These are phyloP conservation scores for Ceratobasidium sp. DNA, from an alignment of 1,284 basidiomycete genomes.

Conservation along the genomic window DNA sequence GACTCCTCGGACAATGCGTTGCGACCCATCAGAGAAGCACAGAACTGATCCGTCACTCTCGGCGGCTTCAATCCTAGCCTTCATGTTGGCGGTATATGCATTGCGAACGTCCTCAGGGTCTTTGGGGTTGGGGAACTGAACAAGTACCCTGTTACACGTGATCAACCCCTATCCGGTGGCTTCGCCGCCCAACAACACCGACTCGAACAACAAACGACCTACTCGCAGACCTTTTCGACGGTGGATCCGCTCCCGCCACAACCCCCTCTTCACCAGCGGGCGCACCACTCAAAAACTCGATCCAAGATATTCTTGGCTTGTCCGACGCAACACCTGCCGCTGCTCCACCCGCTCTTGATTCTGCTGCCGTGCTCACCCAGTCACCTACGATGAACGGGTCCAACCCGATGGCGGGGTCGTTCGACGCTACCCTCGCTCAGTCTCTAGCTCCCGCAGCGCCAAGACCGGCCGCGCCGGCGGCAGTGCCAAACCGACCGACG, in stretches of 20 bases:
- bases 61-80: no score
- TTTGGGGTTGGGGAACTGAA: no score
- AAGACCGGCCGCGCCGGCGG: constrained; percentile 69
- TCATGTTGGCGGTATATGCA: no score
- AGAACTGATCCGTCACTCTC: no score
- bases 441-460: constrained; percentile 58
- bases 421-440: constrained; percentile 49
- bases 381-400: constrained; percentile 22
- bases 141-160: constrained; percentile 27
- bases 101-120: no score
- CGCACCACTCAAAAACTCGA: constrained; percentile 66
- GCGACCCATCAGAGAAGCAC: no score
- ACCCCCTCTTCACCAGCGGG: constrained; percentile 59
- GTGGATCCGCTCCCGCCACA: constrained; percentile 59
- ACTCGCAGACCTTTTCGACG: constrained; percentile 94
- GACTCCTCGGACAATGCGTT: no score
- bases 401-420: constrained; percentile 45
- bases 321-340: constrained; percentile 69
- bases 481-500: constrained; percentile 10
- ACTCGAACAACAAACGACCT: constrained; percentile 87
- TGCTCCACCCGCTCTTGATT: constrained; percentile 54
- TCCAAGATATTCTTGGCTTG: constrained; percentile 93
- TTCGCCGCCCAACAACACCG: no score
- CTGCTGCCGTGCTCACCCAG: constrained; percentile 55
- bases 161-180: no score